Conservation (phyloP, 345 rosid species). For the Eucalyptus cloeziana region DNA sequence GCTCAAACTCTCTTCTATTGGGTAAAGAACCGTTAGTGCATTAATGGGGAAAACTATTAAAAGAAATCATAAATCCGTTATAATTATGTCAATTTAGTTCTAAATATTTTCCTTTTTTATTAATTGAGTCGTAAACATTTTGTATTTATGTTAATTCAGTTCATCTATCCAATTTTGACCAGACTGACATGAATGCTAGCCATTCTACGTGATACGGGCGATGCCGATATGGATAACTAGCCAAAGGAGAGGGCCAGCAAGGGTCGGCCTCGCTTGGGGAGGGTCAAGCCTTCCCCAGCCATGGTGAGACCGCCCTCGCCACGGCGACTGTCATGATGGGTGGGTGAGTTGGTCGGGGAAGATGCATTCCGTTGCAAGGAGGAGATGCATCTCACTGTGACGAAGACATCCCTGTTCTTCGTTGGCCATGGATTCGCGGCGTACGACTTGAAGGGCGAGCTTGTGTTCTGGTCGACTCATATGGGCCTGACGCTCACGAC, state of each 20-base stretch:
- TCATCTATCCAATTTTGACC: accelerated
- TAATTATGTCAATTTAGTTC: too few species aligned
- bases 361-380: conserved; percentile 35
- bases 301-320: too few species aligned
- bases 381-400: conserved; percentile 60
- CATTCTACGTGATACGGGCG: too few species aligned
- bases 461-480: conserved; percentile 77
- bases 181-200: accelerated
- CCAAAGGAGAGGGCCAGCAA: too few species aligned
- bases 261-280: too few species aligned
- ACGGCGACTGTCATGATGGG: background rate
- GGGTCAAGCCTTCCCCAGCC: too few species aligned
- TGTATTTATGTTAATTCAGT: accelerated
- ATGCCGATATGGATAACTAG: accelerated
- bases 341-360: conserved; percentile 35
- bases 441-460: conserved; percentile 49
- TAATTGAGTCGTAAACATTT: too few species aligned
- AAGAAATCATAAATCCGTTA: too few species aligned
- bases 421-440: conserved; percentile 82
- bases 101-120: too few species aligned
- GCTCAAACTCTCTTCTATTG: background rate
- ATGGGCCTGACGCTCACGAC: conserved; percentile 65
- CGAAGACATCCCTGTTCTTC: conserved; percentile 68
- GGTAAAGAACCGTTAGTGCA: background rate
- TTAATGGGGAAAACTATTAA: background rate